Percentiles rank a stretch among this genome's conserved stretches.
Conservation (phyloP, 768 basidiomycete species). For the Butyriboletus loyo region DNA sequence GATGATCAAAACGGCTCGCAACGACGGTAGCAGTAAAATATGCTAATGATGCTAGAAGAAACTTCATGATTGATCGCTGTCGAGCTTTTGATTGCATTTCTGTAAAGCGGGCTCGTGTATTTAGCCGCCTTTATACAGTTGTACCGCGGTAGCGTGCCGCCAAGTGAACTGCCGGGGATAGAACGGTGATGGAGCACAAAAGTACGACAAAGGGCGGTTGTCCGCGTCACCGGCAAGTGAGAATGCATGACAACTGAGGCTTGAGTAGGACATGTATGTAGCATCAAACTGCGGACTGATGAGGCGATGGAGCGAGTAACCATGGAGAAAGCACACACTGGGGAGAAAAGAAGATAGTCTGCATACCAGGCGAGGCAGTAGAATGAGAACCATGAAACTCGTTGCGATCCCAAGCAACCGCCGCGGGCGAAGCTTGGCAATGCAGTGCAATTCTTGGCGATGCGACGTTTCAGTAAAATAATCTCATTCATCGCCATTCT, state of each 20-base stretch:
- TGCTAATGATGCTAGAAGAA: background rate
- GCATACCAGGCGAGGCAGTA: background rate
- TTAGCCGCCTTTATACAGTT: background rate
- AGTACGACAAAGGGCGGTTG: background rate
- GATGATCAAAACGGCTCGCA: background rate
- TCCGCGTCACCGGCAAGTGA: background rate
- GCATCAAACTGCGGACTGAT: background rate
- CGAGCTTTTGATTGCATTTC: background rate
- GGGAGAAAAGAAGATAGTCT: background rate
- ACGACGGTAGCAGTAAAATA: background rate
- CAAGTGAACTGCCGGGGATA: background rate
- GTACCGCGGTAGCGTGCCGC: background rate
- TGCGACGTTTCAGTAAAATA: background rate
- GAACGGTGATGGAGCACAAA: background rate
- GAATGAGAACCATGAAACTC: background rate
- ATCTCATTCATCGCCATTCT: no score
- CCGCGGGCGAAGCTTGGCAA: background rate
- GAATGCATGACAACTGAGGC: background rate
- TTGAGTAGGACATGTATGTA: background rate
- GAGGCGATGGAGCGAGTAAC: background rate
- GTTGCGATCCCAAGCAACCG: background rate
- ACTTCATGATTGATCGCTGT: background rate
- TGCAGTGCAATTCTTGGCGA: background rate
- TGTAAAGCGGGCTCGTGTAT: background rate
- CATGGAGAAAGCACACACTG: background rate